phyloP scores from a whole-genome alignment of 2,329 filamentous ascomycete genomes.

The Elsinoe arachidis region DNA sequence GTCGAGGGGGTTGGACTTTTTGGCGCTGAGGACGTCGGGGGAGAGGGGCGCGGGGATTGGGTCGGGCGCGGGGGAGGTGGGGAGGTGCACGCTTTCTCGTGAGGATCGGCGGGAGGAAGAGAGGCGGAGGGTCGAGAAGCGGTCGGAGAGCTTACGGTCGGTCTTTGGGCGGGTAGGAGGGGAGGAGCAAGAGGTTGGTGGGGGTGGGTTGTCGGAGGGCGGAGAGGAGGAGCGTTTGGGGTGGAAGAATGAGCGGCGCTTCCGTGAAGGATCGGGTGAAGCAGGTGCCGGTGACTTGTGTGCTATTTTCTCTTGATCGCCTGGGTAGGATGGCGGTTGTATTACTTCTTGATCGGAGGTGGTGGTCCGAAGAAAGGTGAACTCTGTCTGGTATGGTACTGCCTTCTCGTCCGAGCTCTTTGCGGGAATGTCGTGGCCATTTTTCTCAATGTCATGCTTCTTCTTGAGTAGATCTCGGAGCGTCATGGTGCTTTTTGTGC shows the following conservation, averaged over 20 bases:
- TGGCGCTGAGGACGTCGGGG: slow-evolving; percentile 11
- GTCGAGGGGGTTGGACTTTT: slow-evolving; percentile 12
- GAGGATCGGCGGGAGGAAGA: slow-evolving; percentile 38
- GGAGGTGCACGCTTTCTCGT: slow-evolving; percentile 60
- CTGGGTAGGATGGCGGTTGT: slow-evolving; percentile 53
- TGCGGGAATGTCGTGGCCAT: neutral
- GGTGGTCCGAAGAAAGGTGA: slow-evolving; percentile 78
- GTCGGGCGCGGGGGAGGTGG: slow-evolving; percentile 70
- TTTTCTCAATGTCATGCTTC: slow-evolving; percentile 12
- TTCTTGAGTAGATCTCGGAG: slow-evolving; percentile 10
- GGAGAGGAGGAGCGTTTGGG: neutral
- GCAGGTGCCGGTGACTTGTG: slow-evolving; percentile 11
- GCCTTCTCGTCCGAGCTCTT: slow-evolving; percentile 2
- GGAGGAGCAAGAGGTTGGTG: neutral
- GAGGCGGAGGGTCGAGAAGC: slow-evolving; percentile 39
- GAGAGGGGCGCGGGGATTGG: slow-evolving; percentile 42
- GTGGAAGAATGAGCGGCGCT: slow-evolving; percentile 20
- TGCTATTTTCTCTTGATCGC: slow-evolving; percentile 26
- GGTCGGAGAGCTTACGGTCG: slow-evolving; percentile 52
- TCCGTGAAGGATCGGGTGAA: slow-evolving; percentile 22
- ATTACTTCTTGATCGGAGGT: slow-evolving; percentile 73
- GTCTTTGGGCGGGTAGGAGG: slow-evolving; percentile 22
- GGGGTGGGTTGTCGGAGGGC: slow-evolving; percentile 23
- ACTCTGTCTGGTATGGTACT: slow-evolving; percentile 41
- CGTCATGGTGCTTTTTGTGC: neutral